A percentile compares a stretch with the other conserved stretches of the same genome.
phyloP scores from a whole-genome alignment of 352 stramenopile genomes.

The Pythium volutum region DNA sequence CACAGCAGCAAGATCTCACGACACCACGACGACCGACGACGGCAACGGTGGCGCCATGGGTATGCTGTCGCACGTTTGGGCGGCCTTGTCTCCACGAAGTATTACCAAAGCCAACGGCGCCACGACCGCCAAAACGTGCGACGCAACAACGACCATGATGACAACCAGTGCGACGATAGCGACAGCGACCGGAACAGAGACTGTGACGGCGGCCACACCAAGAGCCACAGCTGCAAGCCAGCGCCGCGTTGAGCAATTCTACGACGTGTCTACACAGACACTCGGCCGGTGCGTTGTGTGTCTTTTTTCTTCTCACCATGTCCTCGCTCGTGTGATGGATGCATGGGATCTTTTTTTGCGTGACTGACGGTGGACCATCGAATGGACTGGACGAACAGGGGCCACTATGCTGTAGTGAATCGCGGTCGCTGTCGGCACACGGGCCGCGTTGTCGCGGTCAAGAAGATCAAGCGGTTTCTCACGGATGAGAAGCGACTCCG shows the following conservation, averaged over 20 bases:
- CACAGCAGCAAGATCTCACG: background rate
- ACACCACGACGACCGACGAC: background rate
- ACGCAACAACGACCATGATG: background rate
- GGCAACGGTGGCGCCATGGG: constrained; percentile 3
- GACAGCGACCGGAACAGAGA: background rate
- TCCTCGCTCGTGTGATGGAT: background rate
- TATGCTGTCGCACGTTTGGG: constrained; percentile 26
- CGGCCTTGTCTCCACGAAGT: constrained; percentile 20
- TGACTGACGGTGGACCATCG: background rate
- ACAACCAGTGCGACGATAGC: background rate
- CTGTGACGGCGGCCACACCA: background rate
- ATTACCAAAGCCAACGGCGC: background rate
- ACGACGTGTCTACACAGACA: constrained; percentile 48
- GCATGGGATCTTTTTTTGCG: background rate
- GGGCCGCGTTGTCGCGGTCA: constrained; percentile 59
- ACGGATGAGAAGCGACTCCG: constrained; percentile 62
- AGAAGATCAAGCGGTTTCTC: constrained; percentile 83
- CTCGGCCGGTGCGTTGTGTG: constrained; percentile 38
- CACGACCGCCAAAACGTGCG: background rate
- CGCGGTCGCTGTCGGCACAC: constrained; percentile 51
- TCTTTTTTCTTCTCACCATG: background rate
- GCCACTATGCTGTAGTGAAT: constrained; percentile 69
- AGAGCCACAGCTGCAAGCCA: constrained; percentile 1
- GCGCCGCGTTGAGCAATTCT: constrained; percentile 51
- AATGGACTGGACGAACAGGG: constrained; percentile 30